Evolutionary conservation across 2,329 filamentous ascomycete genomes (phyloP).

Genomic region (Chaetomiaceae sp.): DNA sequence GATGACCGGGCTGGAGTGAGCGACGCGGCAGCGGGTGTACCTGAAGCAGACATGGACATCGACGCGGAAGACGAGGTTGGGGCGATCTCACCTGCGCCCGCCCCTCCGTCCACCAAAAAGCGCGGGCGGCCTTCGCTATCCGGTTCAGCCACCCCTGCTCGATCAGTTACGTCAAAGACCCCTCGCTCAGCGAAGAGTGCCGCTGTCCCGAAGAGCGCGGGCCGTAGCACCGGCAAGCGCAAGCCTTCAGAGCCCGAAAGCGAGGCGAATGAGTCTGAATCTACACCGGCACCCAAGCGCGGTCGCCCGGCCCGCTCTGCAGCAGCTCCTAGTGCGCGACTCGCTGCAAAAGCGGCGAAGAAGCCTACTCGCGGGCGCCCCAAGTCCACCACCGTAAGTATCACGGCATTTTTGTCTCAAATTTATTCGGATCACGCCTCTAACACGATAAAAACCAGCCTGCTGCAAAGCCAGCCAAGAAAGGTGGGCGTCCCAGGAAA

Average conservation of each 20-base stretch:
- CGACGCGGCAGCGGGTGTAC: neutral
- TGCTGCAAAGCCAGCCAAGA: slow-evolving; percentile 15
- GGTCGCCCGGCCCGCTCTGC: slow-evolving; percentile 18
- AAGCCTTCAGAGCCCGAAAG: slow-evolving; percentile 20
- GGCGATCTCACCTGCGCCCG: neutral
- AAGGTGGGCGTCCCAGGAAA: slow-evolving; percentile 17
- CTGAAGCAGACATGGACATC: slow-evolving; percentile 13
- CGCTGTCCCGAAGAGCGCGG: slow-evolving; percentile 12
- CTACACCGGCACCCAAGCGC: slow-evolving; percentile 19
- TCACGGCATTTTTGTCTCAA: too few species aligned
- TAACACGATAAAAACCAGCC: slow-evolving; percentile 9
- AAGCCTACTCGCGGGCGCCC: slow-evolving; percentile 19
- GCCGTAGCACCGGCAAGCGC: slow-evolving; percentile 23
- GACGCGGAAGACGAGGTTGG: slow-evolving; percentile 1
- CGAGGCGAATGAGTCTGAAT: slow-evolving; percentile 6
- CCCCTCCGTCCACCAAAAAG: slow-evolving; percentile 19
- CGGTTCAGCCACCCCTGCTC: slow-evolving; percentile 18
- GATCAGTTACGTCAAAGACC: slow-evolving; percentile 9
- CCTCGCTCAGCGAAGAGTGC: slow-evolving; percentile 16
- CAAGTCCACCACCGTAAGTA: slow-evolving; percentile 16
- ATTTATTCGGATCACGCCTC: neutral
- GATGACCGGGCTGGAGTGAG: slow-evolving; percentile 10
- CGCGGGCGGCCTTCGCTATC: slow-evolving; percentile 22
- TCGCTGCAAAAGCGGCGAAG: slow-evolving; percentile 20
- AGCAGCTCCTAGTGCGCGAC: slow-evolving; percentile 18